Conservation (phyloP, 1,284 basidiomycete genomes). For the Inonotus obliquus region DNA sequence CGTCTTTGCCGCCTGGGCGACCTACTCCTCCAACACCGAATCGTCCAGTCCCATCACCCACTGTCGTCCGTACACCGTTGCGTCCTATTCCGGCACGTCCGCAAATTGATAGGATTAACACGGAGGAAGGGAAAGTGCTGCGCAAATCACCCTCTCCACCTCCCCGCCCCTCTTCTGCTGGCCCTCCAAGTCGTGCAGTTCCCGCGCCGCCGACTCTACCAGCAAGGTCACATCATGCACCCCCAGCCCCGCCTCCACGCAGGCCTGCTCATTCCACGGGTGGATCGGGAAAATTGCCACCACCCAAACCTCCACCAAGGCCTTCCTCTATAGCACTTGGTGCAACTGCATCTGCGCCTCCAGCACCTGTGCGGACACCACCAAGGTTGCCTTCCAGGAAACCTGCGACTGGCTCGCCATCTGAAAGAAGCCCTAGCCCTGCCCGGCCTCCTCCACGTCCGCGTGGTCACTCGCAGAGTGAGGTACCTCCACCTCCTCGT, state of each 20-base stretch:
- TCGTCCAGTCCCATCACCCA: constrained; percentile 35
- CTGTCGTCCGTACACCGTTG: constrained; percentile 25
- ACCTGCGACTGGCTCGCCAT: constrained; percentile 30
- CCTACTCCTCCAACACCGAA: constrained; percentile 16
- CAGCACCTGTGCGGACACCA: constrained; percentile 24
- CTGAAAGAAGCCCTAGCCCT: constrained; percentile 31
- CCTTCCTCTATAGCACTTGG: constrained; percentile 26
- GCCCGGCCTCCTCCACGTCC: constrained; percentile 21
- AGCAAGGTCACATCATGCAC: constrained; percentile 27
- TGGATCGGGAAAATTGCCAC: constrained; percentile 16
- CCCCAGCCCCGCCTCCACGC: constrained; percentile 20
- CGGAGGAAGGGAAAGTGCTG: constrained; percentile 20
- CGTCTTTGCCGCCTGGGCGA: constrained; percentile 26
- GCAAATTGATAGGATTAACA: constrained; percentile 25
- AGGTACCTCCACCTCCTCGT: constrained; percentile 28
- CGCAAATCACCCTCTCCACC: constrained; percentile 25
- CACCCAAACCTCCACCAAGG: constrained; percentile 31
- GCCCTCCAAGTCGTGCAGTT: constrained; percentile 6
- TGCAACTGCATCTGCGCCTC: constrained; percentile 17
- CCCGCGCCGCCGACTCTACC: constrained; percentile 30
- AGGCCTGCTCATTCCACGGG: constrained; percentile 21
- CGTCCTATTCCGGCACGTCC: constrained; percentile 25
- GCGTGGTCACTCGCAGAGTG: constrained; percentile 16
- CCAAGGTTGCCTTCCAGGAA: constrained; percentile 30
- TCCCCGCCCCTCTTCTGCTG: constrained; percentile 26